phyloP scores from a whole-genome alignment of 345 rosid species.

The Hibiscus tridactylites region DNA sequence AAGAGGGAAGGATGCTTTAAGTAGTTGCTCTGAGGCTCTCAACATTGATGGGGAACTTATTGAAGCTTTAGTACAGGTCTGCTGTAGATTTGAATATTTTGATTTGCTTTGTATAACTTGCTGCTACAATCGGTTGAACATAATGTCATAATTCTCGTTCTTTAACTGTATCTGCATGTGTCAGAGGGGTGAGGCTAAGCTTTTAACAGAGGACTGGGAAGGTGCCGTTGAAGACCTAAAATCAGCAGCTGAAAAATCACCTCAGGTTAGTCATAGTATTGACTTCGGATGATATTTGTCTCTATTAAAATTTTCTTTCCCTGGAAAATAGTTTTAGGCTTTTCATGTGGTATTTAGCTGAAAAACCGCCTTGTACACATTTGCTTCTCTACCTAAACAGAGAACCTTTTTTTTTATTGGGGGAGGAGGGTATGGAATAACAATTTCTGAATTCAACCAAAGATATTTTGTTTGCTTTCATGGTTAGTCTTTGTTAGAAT shows the following conservation, averaged over 20 bases:
- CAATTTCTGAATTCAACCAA: too few species aligned
- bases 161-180: background rate
- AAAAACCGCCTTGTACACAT: too few species aligned
- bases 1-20: constrained; percentile 86
- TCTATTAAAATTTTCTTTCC: background rate
- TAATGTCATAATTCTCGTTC: background rate
- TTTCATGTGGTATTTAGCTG: too few species aligned
- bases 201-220: constrained; percentile 93
- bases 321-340: background rate
- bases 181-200: constrained; percentile 97
- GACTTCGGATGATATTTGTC: background rate
- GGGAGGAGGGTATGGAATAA: too few species aligned
- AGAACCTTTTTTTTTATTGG: too few species aligned
- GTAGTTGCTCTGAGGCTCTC: constrained; percentile 73
- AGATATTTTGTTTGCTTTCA: too few species aligned
- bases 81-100: constrained; percentile 6
- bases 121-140: background rate
- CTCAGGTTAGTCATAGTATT: constrained; percentile 54
- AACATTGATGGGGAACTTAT: constrained; percentile 72
- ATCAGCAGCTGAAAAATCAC: constrained; percentile 75
- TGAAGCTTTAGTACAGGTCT: constrained; percentile 90
- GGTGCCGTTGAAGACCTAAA: constrained; percentile 93
- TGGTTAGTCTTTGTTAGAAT: too few species aligned
- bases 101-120: background rate
- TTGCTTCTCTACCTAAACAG: too few species aligned